These are phyloP conservation scores for Viola odorata DNA, from an alignment of 345 rosid genomes.

Conservation along the genomic window DNA sequence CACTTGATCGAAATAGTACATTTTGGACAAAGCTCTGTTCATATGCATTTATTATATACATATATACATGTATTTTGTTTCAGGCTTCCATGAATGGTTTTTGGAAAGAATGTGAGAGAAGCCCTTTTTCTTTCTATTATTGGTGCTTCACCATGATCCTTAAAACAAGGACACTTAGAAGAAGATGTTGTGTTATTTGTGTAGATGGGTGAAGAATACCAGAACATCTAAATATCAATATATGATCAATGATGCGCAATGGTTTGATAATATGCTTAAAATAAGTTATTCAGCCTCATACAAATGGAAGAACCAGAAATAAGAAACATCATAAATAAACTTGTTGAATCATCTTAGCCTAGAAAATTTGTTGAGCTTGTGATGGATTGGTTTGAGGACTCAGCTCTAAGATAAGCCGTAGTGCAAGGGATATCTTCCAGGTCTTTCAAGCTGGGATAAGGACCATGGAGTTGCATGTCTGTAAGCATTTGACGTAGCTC, in stretches of 20 bases:
- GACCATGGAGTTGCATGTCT: constrained; percentile 52
- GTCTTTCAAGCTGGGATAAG: constrained; percentile 43
- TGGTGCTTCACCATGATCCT: no score
- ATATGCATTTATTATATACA: no score
- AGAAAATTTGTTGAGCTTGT: constrained; percentile 30
- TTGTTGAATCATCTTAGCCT: constrained; percentile 19
- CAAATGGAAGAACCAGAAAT: constrained; percentile 22
- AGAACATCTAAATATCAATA: neutral
- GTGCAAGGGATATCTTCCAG: constrained; percentile 38
- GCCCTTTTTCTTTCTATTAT: no score
- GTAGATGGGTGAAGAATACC: neutral
- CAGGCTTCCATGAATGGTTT: no score
- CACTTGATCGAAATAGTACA: no score
- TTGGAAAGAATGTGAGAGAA: no score
- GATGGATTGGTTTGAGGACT: constrained; percentile 27
- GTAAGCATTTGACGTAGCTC: constrained; percentile 60
- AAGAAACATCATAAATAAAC: constrained; percentile 1
- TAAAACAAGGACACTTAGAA: neutral
- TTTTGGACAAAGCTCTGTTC: no score
- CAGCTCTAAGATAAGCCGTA: constrained; percentile 30
- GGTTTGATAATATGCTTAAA: constrained; percentile 9
- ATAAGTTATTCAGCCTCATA: constrained; percentile 20
- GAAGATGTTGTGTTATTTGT: neutral
- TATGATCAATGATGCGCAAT: neutral
- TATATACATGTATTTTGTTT: no score